These are phyloP conservation scores for Vaccinium corymbosum DNA, from an alignment of 148 eudicot genomes.

Conservation along the genomic window DNA sequence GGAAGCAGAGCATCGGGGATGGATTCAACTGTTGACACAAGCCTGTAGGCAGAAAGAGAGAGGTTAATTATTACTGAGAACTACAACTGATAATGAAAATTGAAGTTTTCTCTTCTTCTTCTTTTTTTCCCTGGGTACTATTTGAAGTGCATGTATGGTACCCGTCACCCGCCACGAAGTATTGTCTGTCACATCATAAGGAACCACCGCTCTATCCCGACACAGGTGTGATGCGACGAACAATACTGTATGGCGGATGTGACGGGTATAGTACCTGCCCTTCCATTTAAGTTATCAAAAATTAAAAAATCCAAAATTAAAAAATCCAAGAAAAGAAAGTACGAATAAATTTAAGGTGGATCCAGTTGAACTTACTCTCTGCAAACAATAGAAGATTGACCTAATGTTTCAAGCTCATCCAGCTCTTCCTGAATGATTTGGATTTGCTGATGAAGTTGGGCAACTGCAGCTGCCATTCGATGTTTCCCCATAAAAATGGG, in stretches of 20 bases:
- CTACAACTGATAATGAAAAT: neutral
- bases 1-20: conserved; percentile 41
- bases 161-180: no score
- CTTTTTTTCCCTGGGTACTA: no score
- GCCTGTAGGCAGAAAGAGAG: conserved; percentile 19
- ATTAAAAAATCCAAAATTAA: no score
- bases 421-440: conserved; percentile 47
- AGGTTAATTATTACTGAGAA: neutral
- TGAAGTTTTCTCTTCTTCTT: neutral
- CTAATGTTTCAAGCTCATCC: conserved; percentile 33
- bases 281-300: no score
- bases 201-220: no score
- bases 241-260: no score
- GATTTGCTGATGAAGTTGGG: conserved; percentile 40
- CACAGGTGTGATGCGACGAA: no score
- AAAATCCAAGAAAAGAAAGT: no score
- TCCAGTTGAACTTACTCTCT: conserved; percentile 24
- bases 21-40: conserved; percentile 33
- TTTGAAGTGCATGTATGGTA: no score
- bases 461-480: conserved; percentile 34
- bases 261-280: no score
- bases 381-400: conserved; percentile 36
- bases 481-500: conserved; percentile 41
- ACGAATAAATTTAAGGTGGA: no score
- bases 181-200: no score